A percentile compares a stretch with the other conserved stretches of the same genome.
phyloP scores from a whole-genome alignment of 805 yeast genomes.

The Pichia rugopelliculosa region DNA sequence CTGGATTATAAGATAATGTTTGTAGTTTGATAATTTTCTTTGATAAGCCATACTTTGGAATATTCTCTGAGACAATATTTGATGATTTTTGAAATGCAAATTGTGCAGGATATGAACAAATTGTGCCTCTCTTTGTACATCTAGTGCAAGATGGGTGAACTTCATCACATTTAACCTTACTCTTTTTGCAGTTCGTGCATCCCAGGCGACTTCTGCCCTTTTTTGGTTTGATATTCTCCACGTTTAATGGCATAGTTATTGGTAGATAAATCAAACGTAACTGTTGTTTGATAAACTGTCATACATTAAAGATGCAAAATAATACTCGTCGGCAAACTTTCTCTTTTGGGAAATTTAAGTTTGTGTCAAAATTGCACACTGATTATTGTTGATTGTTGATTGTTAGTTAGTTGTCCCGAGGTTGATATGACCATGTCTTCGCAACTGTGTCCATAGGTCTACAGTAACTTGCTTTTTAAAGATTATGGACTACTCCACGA shows the following conservation, averaged over 20 bases:
- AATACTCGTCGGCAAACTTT: background rate
- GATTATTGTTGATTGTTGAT: no score
- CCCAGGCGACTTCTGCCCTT: slow-evolving; percentile 7
- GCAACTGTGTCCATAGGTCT: no score
- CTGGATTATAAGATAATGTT: background rate
- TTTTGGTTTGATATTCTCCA: background rate
- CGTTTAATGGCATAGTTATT: background rate
- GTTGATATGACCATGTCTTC: no score
- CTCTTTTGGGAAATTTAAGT: background rate
- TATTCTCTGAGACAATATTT: background rate
- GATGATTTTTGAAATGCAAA: background rate
- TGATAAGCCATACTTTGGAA: background rate
- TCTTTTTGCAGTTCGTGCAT: slow-evolving; percentile 14
- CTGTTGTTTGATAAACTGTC: no score
- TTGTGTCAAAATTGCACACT: no score
- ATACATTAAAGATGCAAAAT: no score
- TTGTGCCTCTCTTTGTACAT: slow-evolving; percentile 9
- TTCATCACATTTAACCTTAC: slow-evolving; percentile 21
- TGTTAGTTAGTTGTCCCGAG: no score
- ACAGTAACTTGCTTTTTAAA: no score
- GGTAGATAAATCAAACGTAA: no score
- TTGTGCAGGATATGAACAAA: slow-evolving; percentile 2
- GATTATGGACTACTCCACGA: no score
- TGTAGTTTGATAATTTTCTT: background rate
- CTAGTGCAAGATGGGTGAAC: slow-evolving; percentile 15